Base-by-base conservation (phyloP, 2,329 filamentous ascomycete genomes). In the Leptographium procerum region DNA sequence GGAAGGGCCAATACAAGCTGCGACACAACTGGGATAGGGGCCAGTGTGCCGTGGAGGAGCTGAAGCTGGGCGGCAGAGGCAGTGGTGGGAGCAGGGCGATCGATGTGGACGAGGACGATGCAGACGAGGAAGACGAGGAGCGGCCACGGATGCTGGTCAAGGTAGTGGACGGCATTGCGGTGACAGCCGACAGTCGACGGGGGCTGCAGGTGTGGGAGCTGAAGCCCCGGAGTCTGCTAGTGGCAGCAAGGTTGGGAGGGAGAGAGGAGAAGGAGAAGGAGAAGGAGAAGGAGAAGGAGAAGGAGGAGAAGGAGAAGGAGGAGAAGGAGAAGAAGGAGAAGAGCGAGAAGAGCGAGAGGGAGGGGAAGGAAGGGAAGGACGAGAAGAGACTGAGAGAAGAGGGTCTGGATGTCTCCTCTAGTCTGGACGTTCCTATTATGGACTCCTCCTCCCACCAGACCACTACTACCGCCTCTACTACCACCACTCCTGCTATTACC, bases 21-120 rank as follows among this genome's bases (percentile, higher is more conserved):
- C 81, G 89, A 52, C 88, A 96, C 69, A 97, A 97, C 72, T 97
- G 94, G 94, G 82, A 88, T 1, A 83, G 80, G 61, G 94, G 92
- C 0, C 85, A 82, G 64, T 95, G 90, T 66, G 86, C 83, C 43
- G 83, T 96, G 14, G 85, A 87, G 40, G 88, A 95, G 70, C 81
- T 96, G 33, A 78, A 73, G 77, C 57, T 73, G 34, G 52, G 47
- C 22, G 34, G 52, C 48, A 28, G 66, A 9, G n/a, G 61, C 74
- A 78, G 6, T 33, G 31, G 6, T 33, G 31, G 31, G 6, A 33
- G 6, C 31, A 10, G 31, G 6, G 31, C 6, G 6, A 5, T 33
- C 31, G 31, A 22, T 14, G 11, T 4, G 8, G 36, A 40, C 50
- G 71, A 75, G 1, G 72, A 60, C 2, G 76, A 58, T 68, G n/a